phyloP scores from a whole-genome alignment of 108 stramenopile species.

The Pseudonitzschia multistriata region DNA sequence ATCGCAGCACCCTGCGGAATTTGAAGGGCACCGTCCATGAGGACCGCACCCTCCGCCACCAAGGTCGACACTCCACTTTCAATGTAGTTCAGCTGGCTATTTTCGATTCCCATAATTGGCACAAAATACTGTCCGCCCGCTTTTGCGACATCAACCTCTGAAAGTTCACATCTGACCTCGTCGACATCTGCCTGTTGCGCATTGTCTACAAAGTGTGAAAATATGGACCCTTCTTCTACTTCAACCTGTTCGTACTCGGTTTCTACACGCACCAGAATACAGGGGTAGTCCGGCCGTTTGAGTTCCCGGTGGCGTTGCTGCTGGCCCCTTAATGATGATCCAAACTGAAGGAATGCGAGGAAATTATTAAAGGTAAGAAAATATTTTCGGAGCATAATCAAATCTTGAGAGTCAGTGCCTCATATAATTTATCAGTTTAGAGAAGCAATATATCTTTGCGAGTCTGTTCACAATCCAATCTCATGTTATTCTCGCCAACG shows the following conservation, averaged over 20 bases:
- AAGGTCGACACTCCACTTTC: constrained; percentile 12
- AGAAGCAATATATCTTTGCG: no score
- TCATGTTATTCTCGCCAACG: no score
- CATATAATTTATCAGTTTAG: no score
- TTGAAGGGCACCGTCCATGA: constrained; percentile 3
- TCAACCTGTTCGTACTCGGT: constrained; percentile 1
- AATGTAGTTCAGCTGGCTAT: background rate
- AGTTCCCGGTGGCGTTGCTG: constrained; percentile 1
- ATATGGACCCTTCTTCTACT: background rate
- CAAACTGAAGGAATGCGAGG: no score
- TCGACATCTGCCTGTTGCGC: background rate
- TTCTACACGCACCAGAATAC: constrained; percentile 12
- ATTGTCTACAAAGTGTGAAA: background rate
- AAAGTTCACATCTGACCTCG: constrained; percentile 3
- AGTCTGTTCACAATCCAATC: no score
- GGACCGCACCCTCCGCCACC: constrained; percentile 15
- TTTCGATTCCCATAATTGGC: constrained; percentile 9
- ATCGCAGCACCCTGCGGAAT: constrained; percentile 7
- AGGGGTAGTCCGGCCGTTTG: constrained; percentile 4
- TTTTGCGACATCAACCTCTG: background rate
- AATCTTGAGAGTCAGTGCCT: background rate
- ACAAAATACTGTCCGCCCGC: constrained; percentile 15
- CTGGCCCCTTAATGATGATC: background rate
- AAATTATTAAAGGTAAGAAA: no score
- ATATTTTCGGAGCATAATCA: background rate